Base-by-base conservation (phyloP, 1,139 yeast species). In the Pichia sp. region DNA sequence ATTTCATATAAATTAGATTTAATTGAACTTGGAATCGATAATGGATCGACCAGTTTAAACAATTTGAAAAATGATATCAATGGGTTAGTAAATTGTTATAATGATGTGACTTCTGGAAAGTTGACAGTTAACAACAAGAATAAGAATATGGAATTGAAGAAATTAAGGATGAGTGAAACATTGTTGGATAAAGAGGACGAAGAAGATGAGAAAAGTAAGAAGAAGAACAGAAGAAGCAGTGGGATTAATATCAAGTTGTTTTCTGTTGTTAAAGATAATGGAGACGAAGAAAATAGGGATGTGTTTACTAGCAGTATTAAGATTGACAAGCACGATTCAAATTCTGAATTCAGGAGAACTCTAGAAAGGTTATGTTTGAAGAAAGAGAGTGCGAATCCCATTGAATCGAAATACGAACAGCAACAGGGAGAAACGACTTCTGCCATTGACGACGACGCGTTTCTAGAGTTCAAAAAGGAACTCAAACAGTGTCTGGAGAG, bases 191-290 rank as follows among this genome's bases (percentile, higher is more conserved):
- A 38, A 20, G 10, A 25, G 15, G 42, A 39, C 10, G 18, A 11
- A 11, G 13, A 21, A n/a, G 43, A 42, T 10, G 33, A 43, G 14
- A 50, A 47, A 19, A 29, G n/a, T 13, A 22, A 32, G 43, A 11
- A 42, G 39, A 20, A 43, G 40, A 18, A 26, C 5, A 38, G 60
- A 27, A 39, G 59, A 25, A 54, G 59, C 33, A 54, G 56, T 36
- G 61, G 61, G 2, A 38, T 56, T 16, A 50, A 50, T 25, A 49
- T 56, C 36, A 53, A 52, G 31, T 38, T 56, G 29, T 45, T 56
- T 15, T 50, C 52, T 9, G 58, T 54, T 11, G 46, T 53, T 22
- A 53, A 52, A 38, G 53, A 50, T 31, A 18, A 43, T 1, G 51
- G 32, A 14, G 31, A 34, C 11, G 24, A 7, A 5, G 16, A 11